Evolutionary conservation across 2,329 filamentous ascomycete genomes (phyloP).

Genomic region (Lecanicillium sp.): DNA sequence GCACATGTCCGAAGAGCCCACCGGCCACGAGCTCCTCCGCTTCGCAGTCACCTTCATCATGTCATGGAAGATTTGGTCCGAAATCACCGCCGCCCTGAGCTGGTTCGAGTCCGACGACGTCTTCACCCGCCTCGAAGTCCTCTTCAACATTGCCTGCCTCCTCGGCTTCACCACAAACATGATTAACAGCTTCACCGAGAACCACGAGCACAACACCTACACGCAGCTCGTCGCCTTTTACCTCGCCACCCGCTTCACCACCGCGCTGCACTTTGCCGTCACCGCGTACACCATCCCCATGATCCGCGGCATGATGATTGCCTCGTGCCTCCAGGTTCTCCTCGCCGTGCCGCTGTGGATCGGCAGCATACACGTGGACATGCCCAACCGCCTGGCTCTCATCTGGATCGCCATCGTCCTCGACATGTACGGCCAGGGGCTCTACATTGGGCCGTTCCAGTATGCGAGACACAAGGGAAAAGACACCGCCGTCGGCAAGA

Average conservation of each 20-base stretch:
- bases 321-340: constrained; percentile 33
- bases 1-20: constrained; percentile 47
- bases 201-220: constrained; percentile 40
- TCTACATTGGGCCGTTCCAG: constrained; percentile 32
- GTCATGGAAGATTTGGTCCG: constrained; percentile 57
- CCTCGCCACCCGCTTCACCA: constrained; percentile 48
- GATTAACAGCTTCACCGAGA: constrained; percentile 43
- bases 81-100: constrained; percentile 46
- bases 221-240: constrained; percentile 54
- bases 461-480: constrained; percentile 15
- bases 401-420: constrained; percentile 49
- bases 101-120: constrained; percentile 60
- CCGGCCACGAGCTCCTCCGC: constrained; percentile 45
- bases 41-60: constrained; percentile 56
- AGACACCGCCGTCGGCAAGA: constrained; percentile 13
- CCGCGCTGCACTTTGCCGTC: constrained; percentile 37
- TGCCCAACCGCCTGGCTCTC: constrained; percentile 45
- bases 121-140: constrained; percentile 46
- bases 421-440: constrained; percentile 41
- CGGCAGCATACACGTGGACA: constrained; percentile 46
- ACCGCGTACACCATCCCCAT: constrained; percentile 45
- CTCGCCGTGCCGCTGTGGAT: constrained; percentile 51
- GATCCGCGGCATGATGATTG: constrained; percentile 48
- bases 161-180: constrained; percentile 59
- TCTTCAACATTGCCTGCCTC: constrained; percentile 54